Conservation (phyloP, 2,329 filamentous ascomycete genomes). For the Capronia epimyces region DNA sequence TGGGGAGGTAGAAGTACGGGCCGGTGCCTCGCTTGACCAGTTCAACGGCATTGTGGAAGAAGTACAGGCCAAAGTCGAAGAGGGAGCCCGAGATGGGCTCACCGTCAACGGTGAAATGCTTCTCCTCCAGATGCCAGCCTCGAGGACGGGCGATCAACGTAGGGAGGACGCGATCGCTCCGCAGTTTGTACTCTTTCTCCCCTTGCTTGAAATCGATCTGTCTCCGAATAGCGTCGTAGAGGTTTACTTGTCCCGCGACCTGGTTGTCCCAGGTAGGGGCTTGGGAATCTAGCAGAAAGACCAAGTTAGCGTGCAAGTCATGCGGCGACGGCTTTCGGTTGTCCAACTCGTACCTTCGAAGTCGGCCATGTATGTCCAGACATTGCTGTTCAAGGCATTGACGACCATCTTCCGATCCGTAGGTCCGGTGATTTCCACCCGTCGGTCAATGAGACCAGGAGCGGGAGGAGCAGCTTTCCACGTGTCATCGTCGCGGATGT, state of each 20-base stretch:
- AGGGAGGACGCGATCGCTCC: conserved; percentile 77
- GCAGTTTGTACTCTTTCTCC: conserved; percentile 93
- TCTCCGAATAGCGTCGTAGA: conserved; percentile 89
- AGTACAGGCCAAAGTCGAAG: conserved; percentile 98
- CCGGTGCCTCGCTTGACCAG: conserved; percentile 76
- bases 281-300: conserved; percentile 65
- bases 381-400: conserved; percentile 90
- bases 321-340: not conserved
- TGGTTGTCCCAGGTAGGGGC: conserved; percentile 99
- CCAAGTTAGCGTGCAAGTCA: not conserved
- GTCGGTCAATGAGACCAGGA: conserved; percentile 84
- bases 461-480: conserved; percentile 92
- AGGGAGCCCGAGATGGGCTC: conserved; percentile 88
- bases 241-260: conserved; percentile 96
- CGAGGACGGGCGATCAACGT: conserved; percentile 91
- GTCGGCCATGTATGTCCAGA: conserved; percentile 99
- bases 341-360: conserved; percentile 72
- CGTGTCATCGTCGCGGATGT: conserved; percentile 87
- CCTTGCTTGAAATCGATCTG: conserved; percentile 97
- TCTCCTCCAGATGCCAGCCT: conserved; percentile 98
- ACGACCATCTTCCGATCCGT: conserved; percentile 99
- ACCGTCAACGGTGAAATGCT: conserved; percentile 92
- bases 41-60: conserved; percentile 96
- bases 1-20: conserved; percentile 96
- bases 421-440: conserved; percentile 94